These are phyloP conservation scores for Croton laevigatus DNA, from an alignment of 441 rosid genomes.

Conservation along the genomic window DNA sequence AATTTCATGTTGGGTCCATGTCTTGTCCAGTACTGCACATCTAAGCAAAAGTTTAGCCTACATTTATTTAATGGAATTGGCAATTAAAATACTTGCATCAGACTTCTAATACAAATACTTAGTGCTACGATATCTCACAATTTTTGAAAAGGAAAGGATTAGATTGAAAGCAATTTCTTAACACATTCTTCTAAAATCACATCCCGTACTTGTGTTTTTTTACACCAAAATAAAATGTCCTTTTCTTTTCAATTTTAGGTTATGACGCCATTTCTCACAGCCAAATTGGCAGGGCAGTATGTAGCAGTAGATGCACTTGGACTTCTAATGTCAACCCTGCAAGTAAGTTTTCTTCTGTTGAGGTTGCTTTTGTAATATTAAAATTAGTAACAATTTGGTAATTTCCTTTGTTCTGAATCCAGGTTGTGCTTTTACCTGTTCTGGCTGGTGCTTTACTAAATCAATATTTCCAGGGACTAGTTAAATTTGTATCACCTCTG, in stretches of 20 bases:
- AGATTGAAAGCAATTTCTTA: background rate
- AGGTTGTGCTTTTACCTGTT: conserved; percentile 94
- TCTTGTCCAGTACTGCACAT: no score
- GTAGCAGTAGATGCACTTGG: conserved; percentile 76
- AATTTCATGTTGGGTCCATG: no score
- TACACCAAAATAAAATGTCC: background rate
- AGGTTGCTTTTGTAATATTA: background rate
- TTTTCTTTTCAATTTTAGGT: conserved; percentile 39
- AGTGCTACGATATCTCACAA: background rate
- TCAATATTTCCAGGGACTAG: conserved; percentile 65
- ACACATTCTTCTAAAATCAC: background rate
- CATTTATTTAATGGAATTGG: background rate
- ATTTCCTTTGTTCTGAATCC: conserved; percentile 21
- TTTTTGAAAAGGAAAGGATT: background rate
- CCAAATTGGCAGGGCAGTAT: conserved; percentile 77
- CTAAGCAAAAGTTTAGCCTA: background rate
- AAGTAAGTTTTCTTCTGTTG: conserved; percentile 38
- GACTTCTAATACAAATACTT: background rate
- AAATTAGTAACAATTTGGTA: background rate
- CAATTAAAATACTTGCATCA: background rate
- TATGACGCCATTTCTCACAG: conserved; percentile 84
- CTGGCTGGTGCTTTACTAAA: conserved; percentile 81
- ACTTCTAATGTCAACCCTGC: conserved; percentile 62
- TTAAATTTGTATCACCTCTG: conserved; percentile 69
- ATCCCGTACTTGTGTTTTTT: no score